Conservation (phyloP, 169 alveolate species). For the Blepharisma undulans region DNA sequence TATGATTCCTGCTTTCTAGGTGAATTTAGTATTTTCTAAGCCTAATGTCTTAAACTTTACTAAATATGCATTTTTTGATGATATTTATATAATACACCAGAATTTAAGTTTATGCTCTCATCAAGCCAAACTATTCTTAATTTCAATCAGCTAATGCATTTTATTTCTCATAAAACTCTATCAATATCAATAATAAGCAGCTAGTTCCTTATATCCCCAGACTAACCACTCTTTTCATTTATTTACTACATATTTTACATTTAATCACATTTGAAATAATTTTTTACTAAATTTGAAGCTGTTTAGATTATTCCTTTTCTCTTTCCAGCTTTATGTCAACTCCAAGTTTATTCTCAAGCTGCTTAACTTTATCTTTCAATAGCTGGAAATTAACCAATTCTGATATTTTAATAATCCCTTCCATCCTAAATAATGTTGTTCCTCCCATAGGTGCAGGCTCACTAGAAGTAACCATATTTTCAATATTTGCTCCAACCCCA, state of each 20-base stretch:
- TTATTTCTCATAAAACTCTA: too few relatives aligned
- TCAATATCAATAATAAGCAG: too few relatives aligned
- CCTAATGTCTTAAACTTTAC: background rate
- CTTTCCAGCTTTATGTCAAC: background rate
- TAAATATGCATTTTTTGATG: too few relatives aligned
- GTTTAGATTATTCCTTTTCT: background rate
- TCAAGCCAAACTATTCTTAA: background rate
- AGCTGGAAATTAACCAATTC: background rate
- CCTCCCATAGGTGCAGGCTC: conserved; percentile 41
- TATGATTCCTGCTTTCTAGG: background rate
- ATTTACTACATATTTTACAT: too few relatives aligned
- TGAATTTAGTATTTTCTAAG: background rate
- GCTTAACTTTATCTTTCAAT: background rate
- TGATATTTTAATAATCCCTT: background rate
- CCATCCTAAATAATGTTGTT: background rate
- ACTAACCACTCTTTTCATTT: too few relatives aligned
- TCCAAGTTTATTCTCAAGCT: conserved; percentile 1
- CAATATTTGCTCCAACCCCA: conserved; percentile 25
- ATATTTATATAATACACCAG: too few relatives aligned
- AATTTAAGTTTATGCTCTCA: background rate
- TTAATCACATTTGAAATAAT: background rate
- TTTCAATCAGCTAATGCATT: background rate
- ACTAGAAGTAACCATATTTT: background rate
- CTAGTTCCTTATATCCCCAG: too few relatives aligned
- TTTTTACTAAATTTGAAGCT: background rate